Percentiles rank a stretch among this genome's conserved stretches.
Conservation (phyloP, 352 stramenopile genomes). For the Pythium volutum region DNA sequence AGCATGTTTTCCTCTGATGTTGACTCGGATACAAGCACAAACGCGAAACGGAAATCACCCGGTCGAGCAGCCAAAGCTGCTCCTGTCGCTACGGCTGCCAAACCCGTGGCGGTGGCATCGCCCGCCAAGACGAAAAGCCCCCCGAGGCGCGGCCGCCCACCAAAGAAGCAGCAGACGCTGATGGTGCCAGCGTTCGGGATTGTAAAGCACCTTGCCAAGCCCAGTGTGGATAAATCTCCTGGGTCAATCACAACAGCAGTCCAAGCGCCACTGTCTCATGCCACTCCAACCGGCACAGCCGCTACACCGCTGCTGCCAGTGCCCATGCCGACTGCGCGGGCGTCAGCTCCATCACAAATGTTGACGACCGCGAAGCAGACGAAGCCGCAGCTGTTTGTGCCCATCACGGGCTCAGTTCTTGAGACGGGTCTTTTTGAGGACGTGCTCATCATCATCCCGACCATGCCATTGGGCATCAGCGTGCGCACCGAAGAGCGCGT, state of each 20-base stretch:
- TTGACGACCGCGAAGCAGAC: constrained; percentile 2
- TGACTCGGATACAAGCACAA: constrained; percentile 16
- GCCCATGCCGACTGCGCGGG: not conserved
- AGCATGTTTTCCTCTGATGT: constrained; percentile 25
- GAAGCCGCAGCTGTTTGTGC: constrained; percentile 20
- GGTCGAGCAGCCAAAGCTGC: not conserved
- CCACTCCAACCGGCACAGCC: not conserved
- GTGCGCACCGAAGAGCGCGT: constrained; percentile 25
- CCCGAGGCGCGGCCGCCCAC: constrained; percentile 4
- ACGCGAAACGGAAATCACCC: constrained; percentile 1
- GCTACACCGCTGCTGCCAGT: not conserved
- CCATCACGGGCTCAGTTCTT: not conserved
- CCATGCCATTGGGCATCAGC: constrained; percentile 53
- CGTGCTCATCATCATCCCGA: constrained; percentile 57
- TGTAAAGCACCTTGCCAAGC: constrained; percentile 22
- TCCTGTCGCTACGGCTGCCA: not conserved
- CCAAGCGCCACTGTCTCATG: not conserved
- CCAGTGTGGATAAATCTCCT: not conserved
- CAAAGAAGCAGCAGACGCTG: constrained; percentile 25
- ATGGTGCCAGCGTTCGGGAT: constrained; percentile 23
- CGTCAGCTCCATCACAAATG: not conserved
- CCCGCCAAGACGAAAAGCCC: constrained; percentile 17
- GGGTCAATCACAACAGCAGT: not conserved
- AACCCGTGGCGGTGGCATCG: not conserved
- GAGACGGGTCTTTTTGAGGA: constrained; percentile 40